Base-by-base conservation (phyloP, 805 yeast genomes). In the Zygotorulaspora danielsina region DNA sequence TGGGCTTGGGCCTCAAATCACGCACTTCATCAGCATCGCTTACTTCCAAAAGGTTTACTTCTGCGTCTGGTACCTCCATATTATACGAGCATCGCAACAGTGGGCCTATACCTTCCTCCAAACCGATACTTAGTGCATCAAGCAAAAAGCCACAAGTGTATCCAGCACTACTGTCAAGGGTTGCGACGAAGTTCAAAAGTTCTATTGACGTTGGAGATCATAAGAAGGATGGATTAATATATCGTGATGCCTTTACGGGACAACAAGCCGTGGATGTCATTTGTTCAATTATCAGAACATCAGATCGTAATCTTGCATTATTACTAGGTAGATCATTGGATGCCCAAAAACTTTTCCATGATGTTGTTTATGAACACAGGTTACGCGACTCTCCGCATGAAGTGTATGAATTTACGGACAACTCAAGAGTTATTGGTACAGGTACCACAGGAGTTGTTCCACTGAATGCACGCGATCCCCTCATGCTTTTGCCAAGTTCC, bases 231-330 rank as follows among this genome's bases (percentile, higher is more conserved):
- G 96, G 96, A 12, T 72, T 89, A 50, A 83, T 87, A 46, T 90
- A 88, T 63, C 83, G 94, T 57, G 94, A 89, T 57, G 81, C 97
- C 0, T 93, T 93, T 56, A 83, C 96, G 0, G 98, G 98, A 22
- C 72, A 85, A 16, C 93, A 86, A 63, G 96, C 97, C 1, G 95
- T 93, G 20, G 96, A 88, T 60, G 75, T 81, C n/a, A 79, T 93
- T 44, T 81, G 95, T 41, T 72, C 81, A 41, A 84, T 93, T 38
- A 81, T 90, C 36, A 72, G 94, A 50, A 90, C 96, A 1, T 83
- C 87, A 6, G 98, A 93, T 61, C 72, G 98, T 44, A 89, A 88
- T 51, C 66, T 93, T 53, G 97, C 97, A 0, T 66, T 93, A 33
- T 67, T 93, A 22, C 66, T 93, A 35, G 98, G 97, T 19, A 72